These are phyloP conservation scores for Hypoxylon sp. DNA, from an alignment of 2,329 filamentous ascomycete species.

Conservation along the genomic window DNA sequence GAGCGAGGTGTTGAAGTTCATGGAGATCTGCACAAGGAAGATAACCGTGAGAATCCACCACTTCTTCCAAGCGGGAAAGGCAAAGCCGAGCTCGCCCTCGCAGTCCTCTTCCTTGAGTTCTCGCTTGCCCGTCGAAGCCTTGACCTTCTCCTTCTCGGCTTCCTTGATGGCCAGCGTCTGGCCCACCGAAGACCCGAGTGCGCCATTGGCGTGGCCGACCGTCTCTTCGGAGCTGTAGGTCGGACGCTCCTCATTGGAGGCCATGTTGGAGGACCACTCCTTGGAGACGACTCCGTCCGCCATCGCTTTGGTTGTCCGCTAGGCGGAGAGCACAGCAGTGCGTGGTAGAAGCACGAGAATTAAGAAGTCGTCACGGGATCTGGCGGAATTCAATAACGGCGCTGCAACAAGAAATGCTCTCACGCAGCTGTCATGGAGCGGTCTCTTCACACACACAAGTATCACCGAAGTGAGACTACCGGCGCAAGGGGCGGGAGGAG, in stretches of 20 bases:
- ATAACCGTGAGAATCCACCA: slow-evolving; percentile 78
- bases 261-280: slow-evolving; percentile 28
- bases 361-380: not conserved
- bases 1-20: slow-evolving; percentile 81
- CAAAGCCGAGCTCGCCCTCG: slow-evolving; percentile 70
- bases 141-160: slow-evolving; percentile 35
- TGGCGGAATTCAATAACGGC: not conserved
- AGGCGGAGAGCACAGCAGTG: not conserved
- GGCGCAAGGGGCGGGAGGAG: not conserved
- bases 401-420: not conserved
- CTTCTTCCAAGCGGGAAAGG: slow-evolving; percentile 68
- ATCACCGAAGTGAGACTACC: slow-evolving; percentile 16
- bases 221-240: slow-evolving; percentile 36
- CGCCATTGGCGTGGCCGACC: slow-evolving; percentile 24
- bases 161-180: slow-evolving; percentile 30
- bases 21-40: slow-evolving; percentile 76
- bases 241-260: slow-evolving; percentile 25
- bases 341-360: not conserved
- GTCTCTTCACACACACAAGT: slow-evolving; percentile 4
- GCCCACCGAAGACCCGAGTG: slow-evolving; percentile 30
- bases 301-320: slow-evolving; percentile 12
- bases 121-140: slow-evolving; percentile 36
- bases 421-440: slow-evolving; percentile 8
- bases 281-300: slow-evolving; percentile 16
- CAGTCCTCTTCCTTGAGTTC: slow-evolving; percentile 58